Percentiles rank a stretch among this genome's conserved stretches.
phyloP scores from a whole-genome alignment of 352 stramenopile genomes.

The Blastocystis sp. region DNA sequence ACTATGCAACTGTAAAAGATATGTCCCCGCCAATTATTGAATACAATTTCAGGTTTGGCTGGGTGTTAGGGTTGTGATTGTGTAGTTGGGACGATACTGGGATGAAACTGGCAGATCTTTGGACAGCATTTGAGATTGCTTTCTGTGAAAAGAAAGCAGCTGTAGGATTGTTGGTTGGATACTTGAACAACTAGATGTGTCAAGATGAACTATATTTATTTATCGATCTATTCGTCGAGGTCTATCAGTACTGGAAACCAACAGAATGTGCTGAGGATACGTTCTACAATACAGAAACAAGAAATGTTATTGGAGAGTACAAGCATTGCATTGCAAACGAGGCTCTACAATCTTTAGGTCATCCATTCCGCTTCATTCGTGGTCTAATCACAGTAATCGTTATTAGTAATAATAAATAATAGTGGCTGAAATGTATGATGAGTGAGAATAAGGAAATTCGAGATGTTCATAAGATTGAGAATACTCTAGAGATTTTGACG shows the following conservation, averaged over 20 bases:
- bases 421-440: slow-evolving; percentile 55
- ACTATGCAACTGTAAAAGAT: slow-evolving; percentile 10
- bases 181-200: slow-evolving; percentile 18
- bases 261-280: neutral
- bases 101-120: slow-evolving; percentile 57
- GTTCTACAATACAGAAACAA: slow-evolving; percentile 28
- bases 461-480: slow-evolving; percentile 24
- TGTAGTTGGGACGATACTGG: slow-evolving; percentile 57
- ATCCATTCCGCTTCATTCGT: slow-evolving; percentile 51
- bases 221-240: slow-evolving; percentile 32
- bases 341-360: neutral
- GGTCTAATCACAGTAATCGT: slow-evolving; percentile 9
- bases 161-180: neutral
- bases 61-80: neutral
- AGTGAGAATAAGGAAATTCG: slow-evolving; percentile 19
- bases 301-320: neutral
- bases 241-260: slow-evolving; percentile 55
- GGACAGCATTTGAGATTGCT: slow-evolving; percentile 58
- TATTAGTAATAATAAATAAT: neutral
- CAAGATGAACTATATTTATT: slow-evolving; percentile 54
- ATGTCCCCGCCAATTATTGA: slow-evolving; percentile 33
- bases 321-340: slow-evolving; percentile 22
- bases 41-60: slow-evolving; percentile 60
- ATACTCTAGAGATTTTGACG: slow-evolving; percentile 12
- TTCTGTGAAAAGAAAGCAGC: slow-evolving; percentile 58